Evolutionary conservation across 371 early-diverging fungal genomes (phyloP), one percentile per base, ranked within the genome.

Genomic region (Fennellomyces sp.): DNA sequence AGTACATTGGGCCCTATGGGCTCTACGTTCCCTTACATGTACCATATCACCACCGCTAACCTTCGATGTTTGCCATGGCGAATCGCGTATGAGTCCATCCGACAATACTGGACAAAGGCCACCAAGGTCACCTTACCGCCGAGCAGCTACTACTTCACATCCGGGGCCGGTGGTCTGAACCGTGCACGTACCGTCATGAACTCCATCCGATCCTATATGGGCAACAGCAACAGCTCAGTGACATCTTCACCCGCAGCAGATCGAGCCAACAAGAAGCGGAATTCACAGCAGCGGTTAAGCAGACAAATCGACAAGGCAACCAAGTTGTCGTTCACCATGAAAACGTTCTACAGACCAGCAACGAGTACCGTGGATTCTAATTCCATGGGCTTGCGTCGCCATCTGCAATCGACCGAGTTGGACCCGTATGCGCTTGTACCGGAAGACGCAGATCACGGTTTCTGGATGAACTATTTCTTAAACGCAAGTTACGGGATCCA

Each of bases 151-250:
- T 77, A 78, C 35, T 81, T 81, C 36, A 33, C 64, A 5, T 45
- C 56, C n/a, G 38, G 26, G 2, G 25, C 30, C 6, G 52, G 41
- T 10, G 67, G 73, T 11, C 56, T 80, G 4, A 70, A 74, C n/a
- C 70, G 80, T 13, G 80, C 80, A n/a, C 70, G 73, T 3, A 74
- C 80, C 0, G 65, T 80, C 17, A 80, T 80, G 80, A 76, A 72
- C 17, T 72, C 76, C 1, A 30, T 80, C 8, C 58, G 68, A 11
- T 69, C 69, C 4, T 70, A 66, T 21, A 66, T 71, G 60, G 60
- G 52, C 23, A 42, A 58, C 17, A 45, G 33, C 45, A 38, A 23
- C n/a, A 23, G 41, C 19, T 11, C 41, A 3, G 29, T 38, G 1
- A 7, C 29, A 0, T 49, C n/a, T 21, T 53, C 39, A 10, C 27